Base-by-base conservation (phyloP, 257 asterid species). In the Scutellaria galericulata region DNA sequence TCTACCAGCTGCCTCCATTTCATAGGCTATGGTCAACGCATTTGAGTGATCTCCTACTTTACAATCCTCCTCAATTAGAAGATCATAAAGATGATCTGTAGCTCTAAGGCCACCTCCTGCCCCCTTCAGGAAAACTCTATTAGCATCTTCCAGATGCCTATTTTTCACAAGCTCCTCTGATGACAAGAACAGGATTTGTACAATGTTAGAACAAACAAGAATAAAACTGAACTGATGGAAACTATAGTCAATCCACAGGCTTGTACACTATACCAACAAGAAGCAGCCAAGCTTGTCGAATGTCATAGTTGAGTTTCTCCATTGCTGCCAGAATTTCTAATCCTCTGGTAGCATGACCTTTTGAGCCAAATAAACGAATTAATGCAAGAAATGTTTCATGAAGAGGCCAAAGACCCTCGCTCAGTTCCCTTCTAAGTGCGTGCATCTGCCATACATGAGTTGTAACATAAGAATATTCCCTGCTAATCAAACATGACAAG, bases 1-100 rank as follows among this genome's bases (percentile, higher is more conserved):
- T 81, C 99, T 87, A 71, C 99, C 99, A 69, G 99, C 99, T 66
- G 97, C 89, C 87, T 94, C 99, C 99, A 94, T 94, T 78, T 91
- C 96, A 62, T 94, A 91, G 53, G 99, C 99, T 73, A 94, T 94
- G 75, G 99, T 94, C 77, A 94, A 77, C 73, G 99, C 99, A 84
- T 94, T 94, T 63, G 96, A 88, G 71, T 94, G 99, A 86, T 94
- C 99, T 22, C 96, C 99, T 51, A 39, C 95, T 85, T 88, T 92
- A 79, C 97, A 94, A 79, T 91, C 99, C 85, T 90, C 93, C 80
- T 84, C 88, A 77, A 94, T 94, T 46, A 94, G 68, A 80, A 91
- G 97, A 85, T 94, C 99, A 80, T 94, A 94, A 56, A 94, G 86
- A 86, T 88, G 85, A 82, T 94, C 96, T 12, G 99, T 94, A 75